Evolutionary conservation across 305 asterid species (phyloP).

Genomic region (Fraxinus platypoda): DNA sequence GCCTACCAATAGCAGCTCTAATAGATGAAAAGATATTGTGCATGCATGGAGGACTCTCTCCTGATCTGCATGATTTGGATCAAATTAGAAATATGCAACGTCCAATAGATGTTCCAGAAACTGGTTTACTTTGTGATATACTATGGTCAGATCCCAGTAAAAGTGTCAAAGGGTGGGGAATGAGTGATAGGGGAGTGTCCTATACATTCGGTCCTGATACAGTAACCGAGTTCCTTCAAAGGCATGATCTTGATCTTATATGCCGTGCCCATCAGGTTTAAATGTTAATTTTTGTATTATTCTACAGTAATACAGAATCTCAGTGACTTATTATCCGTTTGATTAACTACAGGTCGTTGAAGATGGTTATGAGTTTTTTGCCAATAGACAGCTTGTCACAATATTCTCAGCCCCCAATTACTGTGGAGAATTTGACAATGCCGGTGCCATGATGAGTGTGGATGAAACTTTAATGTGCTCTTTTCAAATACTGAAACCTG

Average conservation of each 20-base stretch:
- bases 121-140: slow-evolving; percentile 77
- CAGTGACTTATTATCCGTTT: slow-evolving; percentile 9
- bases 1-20: slow-evolving; percentile 82
- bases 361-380: slow-evolving; percentile 87
- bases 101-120: slow-evolving; percentile 77
- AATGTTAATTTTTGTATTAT: background rate
- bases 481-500: slow-evolving; percentile 77
- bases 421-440: slow-evolving; percentile 82
- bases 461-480: slow-evolving; percentile 84
- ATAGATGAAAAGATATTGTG: slow-evolving; percentile 79
- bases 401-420: slow-evolving; percentile 87
- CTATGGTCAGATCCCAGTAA: slow-evolving; percentile 88
- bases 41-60: slow-evolving; percentile 94
- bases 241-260: slow-evolving; percentile 74
- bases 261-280: slow-evolving; percentile 91
- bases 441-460: slow-evolving; percentile 90
- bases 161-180: slow-evolving; percentile 79
- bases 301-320: background rate
- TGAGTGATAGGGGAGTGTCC: slow-evolving; percentile 82
- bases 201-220: slow-evolving; percentile 69
- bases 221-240: slow-evolving; percentile 68
- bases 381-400: slow-evolving; percentile 75
- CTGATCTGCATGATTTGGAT: slow-evolving; percentile 62
- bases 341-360: slow-evolving; percentile 58
- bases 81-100: slow-evolving; percentile 72